Evolutionary conservation across 495 filamentous ascomycete genomes (phyloP).

Genomic region (Aspergillus ellipticus): DNA sequence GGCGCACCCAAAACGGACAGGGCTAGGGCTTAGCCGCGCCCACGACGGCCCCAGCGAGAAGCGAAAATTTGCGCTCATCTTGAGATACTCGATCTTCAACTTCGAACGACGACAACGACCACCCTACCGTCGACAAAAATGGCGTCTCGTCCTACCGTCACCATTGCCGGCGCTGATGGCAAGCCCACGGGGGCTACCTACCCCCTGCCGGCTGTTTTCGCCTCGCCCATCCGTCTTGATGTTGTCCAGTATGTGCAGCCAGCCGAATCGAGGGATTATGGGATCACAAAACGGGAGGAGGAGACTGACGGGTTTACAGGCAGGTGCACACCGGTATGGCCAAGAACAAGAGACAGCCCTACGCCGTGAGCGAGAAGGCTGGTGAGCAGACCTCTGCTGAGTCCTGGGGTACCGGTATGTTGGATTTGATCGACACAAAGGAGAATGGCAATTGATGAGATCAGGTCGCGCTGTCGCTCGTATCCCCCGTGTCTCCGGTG

Average conservation of each 20-base stretch:
- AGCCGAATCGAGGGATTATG: conserved; percentile 14
- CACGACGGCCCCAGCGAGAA: conserved; percentile 31
- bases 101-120: conserved; percentile 44
- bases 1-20: conserved; percentile 27
- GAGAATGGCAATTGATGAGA: conserved; percentile 21
- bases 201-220: conserved; percentile 92
- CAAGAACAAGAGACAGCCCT: conserved; percentile 99
- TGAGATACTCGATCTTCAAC: conserved; percentile 41
- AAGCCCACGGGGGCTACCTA: conserved; percentile 78
- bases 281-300: conserved; percentile 6
- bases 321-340: conserved; percentile 96
- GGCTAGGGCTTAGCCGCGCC: conserved; percentile 37
- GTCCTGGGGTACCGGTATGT: conserved; percentile 99
- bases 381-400: conserved; percentile 99
- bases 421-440: conserved; percentile 14
- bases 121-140: conserved; percentile 56
- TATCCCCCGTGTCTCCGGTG: conserved; percentile 99
- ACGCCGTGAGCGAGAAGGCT: conserved; percentile 99
- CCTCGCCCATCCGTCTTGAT: conserved; percentile 93
- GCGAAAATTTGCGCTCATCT: conserved; percentile 46
- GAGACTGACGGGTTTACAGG: conserved; percentile 46
- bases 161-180: conserved; percentile 90
- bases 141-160: conserved; percentile 92
- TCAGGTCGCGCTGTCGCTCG: conserved; percentile 97
- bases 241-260: conserved; percentile 77